These are phyloP conservation scores for Fusarium sp. DNA, from an alignment of 2,329 filamentous ascomycete species.

Conservation along the genomic window DNA sequence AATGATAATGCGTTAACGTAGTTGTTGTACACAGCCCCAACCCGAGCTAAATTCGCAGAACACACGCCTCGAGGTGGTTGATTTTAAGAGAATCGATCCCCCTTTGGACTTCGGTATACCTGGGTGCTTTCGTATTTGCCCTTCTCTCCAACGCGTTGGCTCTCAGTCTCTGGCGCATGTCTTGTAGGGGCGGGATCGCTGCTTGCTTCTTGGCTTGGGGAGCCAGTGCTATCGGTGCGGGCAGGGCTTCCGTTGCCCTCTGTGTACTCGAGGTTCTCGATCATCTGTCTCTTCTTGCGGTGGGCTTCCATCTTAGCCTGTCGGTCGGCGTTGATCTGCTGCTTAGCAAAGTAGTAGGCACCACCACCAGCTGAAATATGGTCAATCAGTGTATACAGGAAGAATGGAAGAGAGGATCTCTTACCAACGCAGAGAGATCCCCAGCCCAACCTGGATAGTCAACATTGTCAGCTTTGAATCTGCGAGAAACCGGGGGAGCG, in stretches of 20 bases:
- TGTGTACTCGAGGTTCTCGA: slow-evolving; percentile 67
- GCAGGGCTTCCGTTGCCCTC: slow-evolving; percentile 63
- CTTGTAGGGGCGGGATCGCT: slow-evolving; percentile 87
- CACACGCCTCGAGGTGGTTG: background rate
- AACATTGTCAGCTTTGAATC: slow-evolving; percentile 21
- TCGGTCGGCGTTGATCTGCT: slow-evolving; percentile 92
- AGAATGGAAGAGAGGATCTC: slow-evolving; percentile 46
- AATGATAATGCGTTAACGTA: slow-evolving; percentile 25
- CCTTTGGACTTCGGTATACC: slow-evolving; percentile 83
- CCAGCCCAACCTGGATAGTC: slow-evolving; percentile 83
- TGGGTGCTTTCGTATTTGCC: slow-evolving; percentile 88
- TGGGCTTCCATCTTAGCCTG: slow-evolving; percentile 76
- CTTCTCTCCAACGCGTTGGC: slow-evolving; percentile 77
- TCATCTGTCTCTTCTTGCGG: slow-evolving; percentile 72
- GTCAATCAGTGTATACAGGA: slow-evolving; percentile 32
- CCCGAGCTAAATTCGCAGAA: slow-evolving; percentile 13
- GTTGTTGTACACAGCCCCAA: slow-evolving; percentile 45
- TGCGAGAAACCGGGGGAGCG: slow-evolving; percentile 6
- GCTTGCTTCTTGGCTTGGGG: slow-evolving; percentile 79
- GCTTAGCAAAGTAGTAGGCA: slow-evolving; percentile 97
- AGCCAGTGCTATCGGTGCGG: slow-evolving; percentile 69
- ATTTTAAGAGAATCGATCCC: slow-evolving; percentile 81
- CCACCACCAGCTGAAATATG: slow-evolving; percentile 78
- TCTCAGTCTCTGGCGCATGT: slow-evolving; percentile 81
- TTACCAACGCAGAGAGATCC: slow-evolving; percentile 86